Percentiles rank a stretch among this genome's conserved stretches.
Evolutionary conservation across 2,329 filamentous ascomycete species (phyloP).

Genomic region (Botrytis aclada): DNA sequence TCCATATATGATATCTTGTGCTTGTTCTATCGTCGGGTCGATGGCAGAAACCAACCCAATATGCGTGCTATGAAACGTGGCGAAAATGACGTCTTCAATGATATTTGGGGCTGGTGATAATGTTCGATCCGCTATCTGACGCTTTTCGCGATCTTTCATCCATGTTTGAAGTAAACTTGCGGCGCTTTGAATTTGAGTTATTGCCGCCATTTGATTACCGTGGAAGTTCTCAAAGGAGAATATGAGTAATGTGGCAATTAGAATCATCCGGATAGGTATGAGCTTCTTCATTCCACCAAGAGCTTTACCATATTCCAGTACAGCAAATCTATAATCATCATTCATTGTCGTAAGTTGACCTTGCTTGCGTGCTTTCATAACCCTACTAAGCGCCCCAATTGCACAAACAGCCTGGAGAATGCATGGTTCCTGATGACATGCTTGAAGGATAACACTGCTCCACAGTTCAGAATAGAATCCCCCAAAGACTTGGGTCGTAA

Average conservation of each 20-base stretch:
- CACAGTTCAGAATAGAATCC: slow-evolving; percentile 12
- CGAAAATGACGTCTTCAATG: slow-evolving; percentile 14
- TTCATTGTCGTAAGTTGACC: not conserved
- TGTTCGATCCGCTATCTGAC: not conserved
- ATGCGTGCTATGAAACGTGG: slow-evolving; percentile 14
- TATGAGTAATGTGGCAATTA: slow-evolving; percentile 9
- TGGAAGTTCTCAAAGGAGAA: slow-evolving; percentile 17
- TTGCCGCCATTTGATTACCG: slow-evolving; percentile 2
- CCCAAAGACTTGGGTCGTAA: slow-evolving; percentile 1
- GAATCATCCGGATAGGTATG: slow-evolving; percentile 8
- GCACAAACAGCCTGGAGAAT: slow-evolving; percentile 15
- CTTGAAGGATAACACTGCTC: slow-evolving; percentile 10
- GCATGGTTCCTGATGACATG: slow-evolving; percentile 8
- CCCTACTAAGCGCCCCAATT: slow-evolving; percentile 15
- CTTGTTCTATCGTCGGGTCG: slow-evolving; percentile 7
- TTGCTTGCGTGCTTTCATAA: slow-evolving; percentile 4
- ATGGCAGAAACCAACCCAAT: slow-evolving; percentile 1
- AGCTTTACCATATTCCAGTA: slow-evolving; percentile 15
- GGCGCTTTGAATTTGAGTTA: slow-evolving; percentile 10
- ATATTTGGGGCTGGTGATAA: slow-evolving; percentile 15
- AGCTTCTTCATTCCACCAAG: slow-evolving; percentile 3
- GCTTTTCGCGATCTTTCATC: slow-evolving; percentile 13
- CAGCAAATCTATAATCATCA: slow-evolving; percentile 17
- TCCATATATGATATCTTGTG: not conserved
- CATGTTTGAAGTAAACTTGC: slow-evolving; percentile 13